A percentile compares a stretch with the other conserved stretches of the same genome.
These are phyloP conservation scores for Naganishia vaughanmartiniae DNA, from an alignment of 768 basidiomycete species.

Conservation along the genomic window DNA sequence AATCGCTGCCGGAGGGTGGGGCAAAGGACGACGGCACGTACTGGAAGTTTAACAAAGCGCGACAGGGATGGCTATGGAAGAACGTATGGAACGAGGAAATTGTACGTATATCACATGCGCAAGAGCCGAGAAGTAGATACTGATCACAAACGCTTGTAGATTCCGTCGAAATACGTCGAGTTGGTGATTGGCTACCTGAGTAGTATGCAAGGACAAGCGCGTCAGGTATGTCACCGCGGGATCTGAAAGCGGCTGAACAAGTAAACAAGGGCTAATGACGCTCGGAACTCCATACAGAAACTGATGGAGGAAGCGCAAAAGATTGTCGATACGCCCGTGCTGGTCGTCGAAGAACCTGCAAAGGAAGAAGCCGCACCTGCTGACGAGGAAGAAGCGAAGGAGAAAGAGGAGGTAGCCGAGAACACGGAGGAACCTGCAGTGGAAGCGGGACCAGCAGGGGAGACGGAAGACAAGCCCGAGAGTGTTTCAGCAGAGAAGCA, in stretches of 20 bases:
- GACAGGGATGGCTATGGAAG: constrained; percentile 24
- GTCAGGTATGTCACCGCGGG: constrained; percentile 16
- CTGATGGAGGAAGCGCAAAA: constrained; percentile 16
- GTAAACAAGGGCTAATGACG: neutral
- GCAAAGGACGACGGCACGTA: constrained; percentile 21
- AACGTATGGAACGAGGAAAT: constrained; percentile 26
- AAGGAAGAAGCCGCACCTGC: constrained; percentile 3
- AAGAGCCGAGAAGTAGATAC: neutral
- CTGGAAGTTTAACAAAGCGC: constrained; percentile 31
- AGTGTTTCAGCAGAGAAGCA: constrained; percentile 2
- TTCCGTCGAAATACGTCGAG: constrained; percentile 17
- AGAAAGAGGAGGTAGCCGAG: neutral
- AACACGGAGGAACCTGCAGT: neutral
- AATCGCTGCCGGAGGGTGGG: constrained; percentile 6
- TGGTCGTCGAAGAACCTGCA: constrained; percentile 2
- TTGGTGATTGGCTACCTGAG: constrained; percentile 25
- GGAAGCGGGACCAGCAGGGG: neutral
- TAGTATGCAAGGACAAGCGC: constrained; percentile 24
- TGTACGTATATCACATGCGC: neutral
- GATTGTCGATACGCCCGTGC: neutral
- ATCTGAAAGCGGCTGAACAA: neutral
- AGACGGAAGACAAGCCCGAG: neutral
- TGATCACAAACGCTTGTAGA: neutral
- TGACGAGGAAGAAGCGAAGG: neutral
- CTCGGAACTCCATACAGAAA: neutral